Evolutionary conservation across 2,329 filamentous ascomycete species (phyloP), one percentile per base, ranked within the genome.

Genomic region (Cordyceps pruinosa): DNA sequence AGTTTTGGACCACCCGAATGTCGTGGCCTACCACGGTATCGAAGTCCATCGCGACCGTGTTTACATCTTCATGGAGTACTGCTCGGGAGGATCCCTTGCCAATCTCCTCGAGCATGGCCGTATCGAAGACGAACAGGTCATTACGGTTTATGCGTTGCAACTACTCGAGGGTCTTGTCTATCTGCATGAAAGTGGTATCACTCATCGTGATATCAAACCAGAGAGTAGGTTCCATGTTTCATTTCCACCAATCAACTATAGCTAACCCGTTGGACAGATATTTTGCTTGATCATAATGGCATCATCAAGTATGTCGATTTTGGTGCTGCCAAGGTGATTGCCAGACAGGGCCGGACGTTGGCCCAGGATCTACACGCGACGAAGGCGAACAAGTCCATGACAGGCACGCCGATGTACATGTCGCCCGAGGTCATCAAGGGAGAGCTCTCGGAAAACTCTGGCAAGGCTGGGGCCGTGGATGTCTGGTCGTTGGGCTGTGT

Each of bases 1-100:
- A 72, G 88, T 97, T 1, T 81, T 99, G 46, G 92, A 99, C 67
- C 94, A 99, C 69, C 94, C 94, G 23, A 99, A 99, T 69, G 90
- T 99, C 60, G 95, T 99, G 23, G 93, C 91, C 10, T 99, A 99
- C 73, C 94, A 94, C 68, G 94, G 94, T 58, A 97, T 99, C 66
- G 94, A 99, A 72, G 94, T 97, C 3, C 94, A 99, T 73, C 85
- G 94, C 61, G 94, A 99, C 77, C 94, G 96, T 69, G 94, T 99
- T n/a, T 99, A 97, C 73, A 97, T 99, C 64, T 99, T 99, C 70
- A 99, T 99, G 94, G 94, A 99, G 72, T 97, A 96, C 73, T 99
- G 94, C 72, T 95, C 91, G 5, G 93, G 94, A 52, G 94, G 94
- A 21, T 97, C 93, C 17, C 79, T 99, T 49, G 92, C 94, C 42